These are phyloP conservation scores for Xylaria digitata DNA, from an alignment of 2,329 filamentous ascomycete species.

Conservation along the genomic window DNA sequence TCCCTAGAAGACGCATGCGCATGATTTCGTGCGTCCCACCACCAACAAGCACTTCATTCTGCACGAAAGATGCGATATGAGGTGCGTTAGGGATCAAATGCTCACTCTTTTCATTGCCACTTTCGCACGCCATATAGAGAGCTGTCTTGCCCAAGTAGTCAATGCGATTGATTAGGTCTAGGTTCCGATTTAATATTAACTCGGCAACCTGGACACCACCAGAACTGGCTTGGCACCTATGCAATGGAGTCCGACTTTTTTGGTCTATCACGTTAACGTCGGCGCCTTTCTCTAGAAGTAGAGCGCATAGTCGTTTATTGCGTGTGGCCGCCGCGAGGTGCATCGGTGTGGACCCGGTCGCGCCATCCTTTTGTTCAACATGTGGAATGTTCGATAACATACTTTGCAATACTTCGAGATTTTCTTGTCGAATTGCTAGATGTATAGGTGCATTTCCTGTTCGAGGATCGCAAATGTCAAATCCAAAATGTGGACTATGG, in stretches of 20 bases:
- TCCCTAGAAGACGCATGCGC: not conserved
- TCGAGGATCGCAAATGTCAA: slow-evolving; percentile 41
- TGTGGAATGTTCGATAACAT: slow-evolving; percentile 44
- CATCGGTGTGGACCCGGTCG: slow-evolving; percentile 44
- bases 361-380: slow-evolving; percentile 42
- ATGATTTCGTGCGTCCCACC: not conserved
- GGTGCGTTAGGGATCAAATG: not conserved
- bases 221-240: slow-evolving; percentile 44
- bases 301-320: slow-evolving; percentile 44
- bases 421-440: slow-evolving; percentile 42
- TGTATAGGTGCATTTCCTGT: slow-evolving; percentile 45
- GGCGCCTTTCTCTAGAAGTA: slow-evolving; percentile 47
- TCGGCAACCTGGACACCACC: slow-evolving; percentile 45
- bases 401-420: slow-evolving; percentile 43
- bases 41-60: not conserved
- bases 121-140: slow-evolving; percentile 48
- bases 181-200: slow-evolving; percentile 41
- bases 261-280: slow-evolving; percentile 45
- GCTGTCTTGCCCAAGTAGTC: slow-evolving; percentile 48
- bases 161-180: slow-evolving; percentile 37
- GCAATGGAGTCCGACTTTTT: slow-evolving; percentile 43
- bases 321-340: slow-evolving; percentile 50
- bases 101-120: slow-evolving; percentile 45
- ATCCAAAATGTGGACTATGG: slow-evolving; percentile 41
- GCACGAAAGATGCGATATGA: not conserved